Base-by-base conservation (phyloP, 2,329 filamentous ascomycete species). In the Fusarium succisae region DNA sequence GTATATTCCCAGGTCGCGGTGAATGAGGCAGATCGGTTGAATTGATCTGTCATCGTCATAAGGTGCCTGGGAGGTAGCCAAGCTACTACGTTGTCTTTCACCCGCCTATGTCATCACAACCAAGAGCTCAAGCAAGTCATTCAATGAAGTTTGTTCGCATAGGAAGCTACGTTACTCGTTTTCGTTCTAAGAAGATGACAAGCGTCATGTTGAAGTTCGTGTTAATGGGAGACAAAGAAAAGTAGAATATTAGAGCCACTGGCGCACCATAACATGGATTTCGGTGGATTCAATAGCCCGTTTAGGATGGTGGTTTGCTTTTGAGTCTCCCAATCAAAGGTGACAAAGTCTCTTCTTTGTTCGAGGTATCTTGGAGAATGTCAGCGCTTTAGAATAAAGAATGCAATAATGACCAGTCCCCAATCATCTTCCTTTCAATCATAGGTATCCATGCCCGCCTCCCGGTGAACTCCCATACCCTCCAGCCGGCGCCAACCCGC, bases 401-500 rank as follows among this genome's bases (percentile, higher is more conserved):
- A 24, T 35, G 1, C 8, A 35, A 24, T 11, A 10, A 39, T 17
- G 24, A n/a, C 22, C 20, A 5, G 20, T 9, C 9, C 10, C 20
- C 20, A 38, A 22, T 12, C 24, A 22, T 26, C 8, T 11, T 3
- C 5, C 22, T 8, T 15, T 39, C 35, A 39, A 28, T 70, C 37
- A 70, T 0, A 70, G 32, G 15, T 70, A 70, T 2, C 67, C 67
- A 38, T 70, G 47, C 4, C 67, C 67, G 24, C 67, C 71, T 45
- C 71, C 71, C 2, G 71, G 71, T 4, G 71, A 73, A 3, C 63
- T 44, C 10, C 71, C 71, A 35, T 61, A 70, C 12, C 55, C 72
- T 20, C 71, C 71, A 30, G 24, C 70, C 1, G 63, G 63, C 17
- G 71, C 58, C 11, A 66, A 24, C 4, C 71, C 71, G 32, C 67